Conservation (phyloP, 164 flowering plant species). For the Brasenia schreberi region DNA sequence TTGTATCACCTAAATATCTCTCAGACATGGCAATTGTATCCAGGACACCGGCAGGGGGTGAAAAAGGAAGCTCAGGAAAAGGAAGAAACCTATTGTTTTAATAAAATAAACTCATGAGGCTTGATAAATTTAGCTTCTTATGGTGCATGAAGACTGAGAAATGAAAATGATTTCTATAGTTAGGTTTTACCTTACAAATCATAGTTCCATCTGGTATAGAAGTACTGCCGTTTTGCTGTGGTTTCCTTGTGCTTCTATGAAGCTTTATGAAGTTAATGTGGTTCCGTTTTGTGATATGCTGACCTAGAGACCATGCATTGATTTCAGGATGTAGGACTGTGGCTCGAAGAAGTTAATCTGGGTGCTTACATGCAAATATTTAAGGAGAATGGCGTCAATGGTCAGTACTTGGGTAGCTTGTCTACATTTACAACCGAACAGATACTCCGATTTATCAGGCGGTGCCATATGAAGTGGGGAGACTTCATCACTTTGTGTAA, state of each 20-base stretch:
- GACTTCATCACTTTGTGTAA: conserved; percentile 97
- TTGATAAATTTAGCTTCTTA: too few relatives aligned
- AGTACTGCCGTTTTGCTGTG: not conserved
- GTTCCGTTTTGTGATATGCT: not conserved
- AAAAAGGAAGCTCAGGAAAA: too few relatives aligned
- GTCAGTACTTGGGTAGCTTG: conserved; percentile 89
- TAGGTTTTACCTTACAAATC: not conserved
- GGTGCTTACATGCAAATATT: conserved; percentile 78
- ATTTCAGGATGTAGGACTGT: conserved; percentile 83
- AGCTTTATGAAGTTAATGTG: not conserved
- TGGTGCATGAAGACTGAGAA: not conserved
- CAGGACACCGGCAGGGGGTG: too few relatives aligned
- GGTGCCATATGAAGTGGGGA: conserved; percentile 99
- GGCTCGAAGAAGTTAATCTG: conserved; percentile 93
- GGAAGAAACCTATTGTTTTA: too few relatives aligned
- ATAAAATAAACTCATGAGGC: too few relatives aligned
- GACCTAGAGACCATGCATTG: not conserved
- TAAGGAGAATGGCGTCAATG: conserved; percentile 83
- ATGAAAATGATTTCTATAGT: not conserved
- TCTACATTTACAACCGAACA: conserved; percentile 97
- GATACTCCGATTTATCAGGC: conserved; percentile 85
- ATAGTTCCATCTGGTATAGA: not conserved
- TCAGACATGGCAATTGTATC: too few relatives aligned
- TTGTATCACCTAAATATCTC: too few relatives aligned
- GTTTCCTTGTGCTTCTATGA: not conserved